Base-by-base conservation (phyloP, 1,284 basidiomycete species). In the Sphaerobolus stellatus region DNA sequence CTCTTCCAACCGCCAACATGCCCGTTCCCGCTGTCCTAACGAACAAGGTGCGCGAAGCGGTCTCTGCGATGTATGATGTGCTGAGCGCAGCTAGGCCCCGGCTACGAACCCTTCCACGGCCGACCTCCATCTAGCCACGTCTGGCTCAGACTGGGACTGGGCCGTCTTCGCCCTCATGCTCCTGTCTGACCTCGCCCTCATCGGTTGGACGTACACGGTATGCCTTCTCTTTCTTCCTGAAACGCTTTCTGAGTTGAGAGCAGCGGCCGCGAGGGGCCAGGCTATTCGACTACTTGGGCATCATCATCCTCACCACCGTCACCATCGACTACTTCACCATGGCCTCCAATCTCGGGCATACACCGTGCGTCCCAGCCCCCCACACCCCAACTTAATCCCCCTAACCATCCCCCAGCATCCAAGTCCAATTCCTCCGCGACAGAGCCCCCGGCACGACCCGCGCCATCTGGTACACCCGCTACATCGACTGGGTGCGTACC, bases 271-370 rank as follows among this genome's bases (percentile, higher is more conserved):
- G 67, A 18, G 75, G 76, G 20, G 71, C 70, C 30, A 69, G 77
- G 20, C 66, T 77, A 7, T 75, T 80, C 70, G 78, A 82, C 63
- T 75, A 79, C 55, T 63, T 81, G 16, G 71, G 71, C 18, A 61
- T 75, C 31, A 69, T 80, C 58, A 72, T 81, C 18, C 65, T 82
- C 22, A 70, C 75, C 2, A 77, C 76, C 1, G 65, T 73, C 0
- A 56, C 70, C 2, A 66, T 81, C 48, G 65, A 75, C 1, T 78
- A 77, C 71, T 84, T 82, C 66, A 71, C 75, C 18, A 79, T 84
- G 78, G 84, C 84, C 1, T 82, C 81, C 11, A 74, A 85, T 65
- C 74, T 85, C 50, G 84, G 84, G 27, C 71, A 70, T 46, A 77
- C 81, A 3, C 71, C 79, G 45, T 48, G 45, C 13, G 9, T n/a